Evolutionary conservation across 192 early-diverging fungal species (phyloP).

Genomic region (Backusella luteola): DNA sequence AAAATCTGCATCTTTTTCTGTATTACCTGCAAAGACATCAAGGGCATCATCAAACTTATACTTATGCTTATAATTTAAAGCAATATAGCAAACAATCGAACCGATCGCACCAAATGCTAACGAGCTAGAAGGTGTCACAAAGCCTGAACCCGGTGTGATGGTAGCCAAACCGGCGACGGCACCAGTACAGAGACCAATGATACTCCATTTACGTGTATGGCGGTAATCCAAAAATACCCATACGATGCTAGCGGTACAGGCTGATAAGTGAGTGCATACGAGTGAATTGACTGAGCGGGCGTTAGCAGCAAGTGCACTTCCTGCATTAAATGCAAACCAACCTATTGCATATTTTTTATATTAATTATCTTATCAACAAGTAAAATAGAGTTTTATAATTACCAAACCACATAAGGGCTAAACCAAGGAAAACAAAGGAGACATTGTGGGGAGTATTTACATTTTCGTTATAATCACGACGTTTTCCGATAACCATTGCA

Average conservation of each 20-base stretch:
- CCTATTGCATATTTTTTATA: slow-evolving; percentile 37
- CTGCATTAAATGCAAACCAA: slow-evolving; percentile 91
- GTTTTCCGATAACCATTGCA: slow-evolving; percentile 79
- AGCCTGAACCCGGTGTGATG: slow-evolving; percentile 85
- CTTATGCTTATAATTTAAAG: slow-evolving; percentile 59
- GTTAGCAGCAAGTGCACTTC: slow-evolving; percentile 67
- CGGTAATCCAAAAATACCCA: slow-evolving; percentile 76
- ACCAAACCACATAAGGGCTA: slow-evolving; percentile 85
- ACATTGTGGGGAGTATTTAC: slow-evolving; percentile 81
- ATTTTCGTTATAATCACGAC: slow-evolving; percentile 66
- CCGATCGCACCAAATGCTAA: slow-evolving; percentile 75
- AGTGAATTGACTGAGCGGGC: slow-evolving; percentile 74
- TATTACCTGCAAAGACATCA: slow-evolving; percentile 69
- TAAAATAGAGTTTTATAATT: slow-evolving; percentile 59
- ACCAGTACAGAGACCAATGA: slow-evolving; percentile 86
- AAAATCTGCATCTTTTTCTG: neutral
- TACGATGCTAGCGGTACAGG: slow-evolving; percentile 63
- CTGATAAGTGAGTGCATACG: slow-evolving; percentile 73
- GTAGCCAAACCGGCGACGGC: slow-evolving; percentile 87
- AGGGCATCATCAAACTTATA: slow-evolving; percentile 77
- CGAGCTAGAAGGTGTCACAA: slow-evolving; percentile 68
- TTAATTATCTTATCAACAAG: neutral
- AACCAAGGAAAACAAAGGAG: slow-evolving; percentile 80
- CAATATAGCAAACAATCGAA: slow-evolving; percentile 64
- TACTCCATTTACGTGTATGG: slow-evolving; percentile 67